Conservation (phyloP, 2,329 filamentous ascomycete genomes). For the Neonectria hederae region DNA sequence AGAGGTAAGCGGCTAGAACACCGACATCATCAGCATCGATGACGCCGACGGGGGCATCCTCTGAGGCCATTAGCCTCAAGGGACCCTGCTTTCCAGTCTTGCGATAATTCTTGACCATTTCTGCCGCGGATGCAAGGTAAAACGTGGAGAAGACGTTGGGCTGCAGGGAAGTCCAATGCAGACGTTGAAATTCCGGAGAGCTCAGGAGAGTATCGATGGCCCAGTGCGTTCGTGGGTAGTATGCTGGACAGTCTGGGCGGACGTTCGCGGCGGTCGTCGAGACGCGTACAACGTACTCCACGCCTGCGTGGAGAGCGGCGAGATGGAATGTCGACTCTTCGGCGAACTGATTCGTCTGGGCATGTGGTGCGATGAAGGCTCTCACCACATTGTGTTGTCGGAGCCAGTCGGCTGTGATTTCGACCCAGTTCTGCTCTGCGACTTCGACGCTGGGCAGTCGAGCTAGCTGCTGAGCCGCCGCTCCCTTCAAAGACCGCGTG, state of each 20-base stretch:
- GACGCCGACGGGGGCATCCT: conserved; percentile 44
- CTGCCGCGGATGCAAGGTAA: conserved; percentile 37
- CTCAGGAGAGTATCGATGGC: conserved; percentile 51
- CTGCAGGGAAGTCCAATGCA: conserved; percentile 53
- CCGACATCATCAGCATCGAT: conserved; percentile 49
- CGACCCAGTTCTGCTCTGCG: conserved; percentile 48
- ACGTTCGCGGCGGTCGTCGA: conserved; percentile 51
- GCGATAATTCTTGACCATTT: conserved; percentile 47
- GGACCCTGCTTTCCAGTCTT: conserved; percentile 45
- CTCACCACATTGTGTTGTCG: conserved; percentile 46
- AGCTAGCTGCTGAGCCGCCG: conserved; percentile 42
- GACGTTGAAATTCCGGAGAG: conserved; percentile 46
- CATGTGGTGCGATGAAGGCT: conserved; percentile 53
- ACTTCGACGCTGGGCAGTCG: conserved; percentile 48
- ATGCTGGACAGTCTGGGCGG: conserved; percentile 45
- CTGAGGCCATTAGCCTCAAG: conserved; percentile 40
- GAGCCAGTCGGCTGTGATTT: conserved; percentile 53
- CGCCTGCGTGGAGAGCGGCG: conserved; percentile 47
- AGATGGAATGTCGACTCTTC: conserved; percentile 52
- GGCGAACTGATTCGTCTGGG: conserved; percentile 49
- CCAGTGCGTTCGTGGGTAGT: conserved; percentile 52
- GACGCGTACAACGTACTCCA: conserved; percentile 54
- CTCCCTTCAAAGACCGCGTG: conserved; percentile 25
- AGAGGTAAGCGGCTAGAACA: conserved; percentile 47
- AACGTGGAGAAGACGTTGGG: conserved; percentile 42